These are phyloP conservation scores for Blepharisma undulans DNA, from an alignment of 169 alveolate genomes.

Conservation along the genomic window DNA sequence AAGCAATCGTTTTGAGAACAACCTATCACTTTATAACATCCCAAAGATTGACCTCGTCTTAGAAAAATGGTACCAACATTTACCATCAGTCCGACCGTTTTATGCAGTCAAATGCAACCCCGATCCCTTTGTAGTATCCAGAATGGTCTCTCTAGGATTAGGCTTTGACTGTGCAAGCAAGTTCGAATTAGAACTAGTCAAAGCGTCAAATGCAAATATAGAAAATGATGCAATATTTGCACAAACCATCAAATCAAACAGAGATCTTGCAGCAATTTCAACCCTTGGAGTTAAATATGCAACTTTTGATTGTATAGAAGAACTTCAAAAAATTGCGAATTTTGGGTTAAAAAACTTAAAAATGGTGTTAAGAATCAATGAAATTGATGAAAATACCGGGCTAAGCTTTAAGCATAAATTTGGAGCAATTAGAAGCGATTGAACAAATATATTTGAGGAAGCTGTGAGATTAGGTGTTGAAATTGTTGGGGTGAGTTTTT, in stretches of 20 bases:
- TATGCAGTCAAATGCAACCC: conserved; percentile 29
- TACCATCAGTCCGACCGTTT: not conserved
- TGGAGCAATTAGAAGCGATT: not conserved
- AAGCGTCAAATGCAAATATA: not conserved
- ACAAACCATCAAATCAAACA: not conserved
- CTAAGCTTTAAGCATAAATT: not conserved
- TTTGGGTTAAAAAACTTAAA: not conserved
- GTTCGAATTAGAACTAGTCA: not conserved
- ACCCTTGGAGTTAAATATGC: not conserved
- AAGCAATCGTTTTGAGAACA: not conserved
- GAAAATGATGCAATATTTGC: not conserved
- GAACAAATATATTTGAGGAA: not conserved
- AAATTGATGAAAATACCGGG: not conserved
- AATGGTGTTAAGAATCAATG: not conserved
- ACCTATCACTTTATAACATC: not conserved
- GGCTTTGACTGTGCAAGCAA: conserved; percentile 29
- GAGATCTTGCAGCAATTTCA: not conserved
- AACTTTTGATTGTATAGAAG: not conserved
- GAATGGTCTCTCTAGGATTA: too few species aligned
- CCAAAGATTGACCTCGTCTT: not conserved
- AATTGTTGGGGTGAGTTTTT: not conserved
- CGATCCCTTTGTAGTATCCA: not conserved
- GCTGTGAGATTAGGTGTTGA: not conserved
- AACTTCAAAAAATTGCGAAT: not conserved
- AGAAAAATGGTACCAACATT: not conserved